These are phyloP conservation scores for Scopulariopsis brevicaulis DNA, from an alignment of 2,329 filamentous ascomycete species.

Conservation along the genomic window DNA sequence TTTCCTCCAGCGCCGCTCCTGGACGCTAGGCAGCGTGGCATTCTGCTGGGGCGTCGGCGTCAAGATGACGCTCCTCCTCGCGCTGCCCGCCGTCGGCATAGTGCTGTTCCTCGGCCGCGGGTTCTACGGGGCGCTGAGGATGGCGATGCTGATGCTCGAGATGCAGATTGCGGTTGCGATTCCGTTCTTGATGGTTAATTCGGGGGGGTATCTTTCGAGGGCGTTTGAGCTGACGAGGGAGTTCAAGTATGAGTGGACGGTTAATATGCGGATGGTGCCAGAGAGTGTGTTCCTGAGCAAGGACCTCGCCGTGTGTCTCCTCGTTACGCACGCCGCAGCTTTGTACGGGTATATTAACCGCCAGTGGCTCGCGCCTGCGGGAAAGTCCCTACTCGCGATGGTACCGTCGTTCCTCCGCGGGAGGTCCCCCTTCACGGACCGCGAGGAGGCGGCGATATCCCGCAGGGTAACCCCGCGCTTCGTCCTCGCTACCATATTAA, in stretches of 20 bases:
- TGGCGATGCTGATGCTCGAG: conserved; percentile 62
- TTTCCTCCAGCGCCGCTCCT: conserved; percentile 61
- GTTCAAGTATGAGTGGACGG: conserved; percentile 97
- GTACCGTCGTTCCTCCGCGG: conserved; percentile 27
- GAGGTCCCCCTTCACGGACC: conserved; percentile 30
- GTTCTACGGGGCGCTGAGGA: conserved; percentile 49
- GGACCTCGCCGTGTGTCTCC: conserved; percentile 55
- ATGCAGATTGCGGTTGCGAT: conserved; percentile 57
- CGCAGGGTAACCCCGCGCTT: conserved; percentile 56
- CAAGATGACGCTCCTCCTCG: conserved; percentile 87
- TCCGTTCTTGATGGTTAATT: conserved; percentile 59
- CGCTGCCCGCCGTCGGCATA: conserved; percentile 68
- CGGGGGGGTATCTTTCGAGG: conserved; percentile 61
- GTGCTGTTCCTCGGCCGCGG: conserved; percentile 67
- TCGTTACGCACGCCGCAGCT: conserved; percentile 54
- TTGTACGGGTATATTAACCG: conserved; percentile 54
- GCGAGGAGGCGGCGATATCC: conserved; percentile 45
- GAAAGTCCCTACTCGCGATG: conserved; percentile 45
- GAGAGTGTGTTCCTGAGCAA: conserved; percentile 66
- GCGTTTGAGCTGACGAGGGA: conserved; percentile 86
- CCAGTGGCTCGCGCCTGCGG: conserved; percentile 62
- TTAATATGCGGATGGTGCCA: conserved; percentile 95
- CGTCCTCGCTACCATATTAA: conserved; percentile 65
- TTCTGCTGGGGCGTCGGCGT: conserved; percentile 78
- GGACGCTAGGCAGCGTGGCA: conserved; percentile 59